Conservation (phyloP, 2,329 filamentous ascomycete genomes). For the Westerdykella ornata region DNA sequence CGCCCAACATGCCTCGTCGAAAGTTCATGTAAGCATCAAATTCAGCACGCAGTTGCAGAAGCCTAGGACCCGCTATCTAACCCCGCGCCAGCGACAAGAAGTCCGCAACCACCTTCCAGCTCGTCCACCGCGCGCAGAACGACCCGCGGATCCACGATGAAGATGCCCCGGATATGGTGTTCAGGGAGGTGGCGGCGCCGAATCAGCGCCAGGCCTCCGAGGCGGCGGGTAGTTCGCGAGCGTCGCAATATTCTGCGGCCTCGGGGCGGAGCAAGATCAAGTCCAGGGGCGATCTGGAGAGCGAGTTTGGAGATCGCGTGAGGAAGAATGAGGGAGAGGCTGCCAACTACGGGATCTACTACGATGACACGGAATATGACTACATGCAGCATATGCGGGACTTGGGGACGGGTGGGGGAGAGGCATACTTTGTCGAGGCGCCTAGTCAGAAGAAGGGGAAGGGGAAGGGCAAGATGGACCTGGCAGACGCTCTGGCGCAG, state of each 20-base stretch:
- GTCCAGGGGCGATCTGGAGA: constrained; percentile 69
- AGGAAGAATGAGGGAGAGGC: constrained; percentile 93
- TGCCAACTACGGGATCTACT: constrained; percentile 88
- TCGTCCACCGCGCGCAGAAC: constrained; percentile 94
- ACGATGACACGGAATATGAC: constrained; percentile 90
- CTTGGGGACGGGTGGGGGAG: constrained; percentile 57
- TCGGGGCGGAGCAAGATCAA: constrained; percentile 49
- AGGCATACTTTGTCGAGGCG: constrained; percentile 76
- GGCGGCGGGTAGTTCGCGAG: constrained; percentile 42
- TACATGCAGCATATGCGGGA: constrained; percentile 99
- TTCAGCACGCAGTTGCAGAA: constrained; percentile 4
- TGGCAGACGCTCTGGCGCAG: constrained; percentile 73
- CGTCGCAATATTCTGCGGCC: constrained; percentile 41
- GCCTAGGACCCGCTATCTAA: constrained; percentile 32
- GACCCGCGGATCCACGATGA: constrained; percentile 94
- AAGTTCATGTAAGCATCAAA: constrained; percentile 63
- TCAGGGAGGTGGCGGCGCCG: constrained; percentile 58
- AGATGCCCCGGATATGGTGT: constrained; percentile 80
- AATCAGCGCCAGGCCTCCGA: constrained; percentile 24
- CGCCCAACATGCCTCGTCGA: constrained; percentile 60
- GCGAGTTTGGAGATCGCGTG: constrained; percentile 60
- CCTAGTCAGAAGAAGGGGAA: constrained; percentile 61
- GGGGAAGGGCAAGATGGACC: constrained; percentile 63
- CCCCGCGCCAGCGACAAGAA: constrained; percentile 66
- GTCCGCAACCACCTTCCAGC: constrained; percentile 82